A percentile compares a stretch with the other conserved stretches of the same genome.
Conservation (phyloP, 2,329 filamentous ascomycete genomes). For the Talaromyces sp. region DNA sequence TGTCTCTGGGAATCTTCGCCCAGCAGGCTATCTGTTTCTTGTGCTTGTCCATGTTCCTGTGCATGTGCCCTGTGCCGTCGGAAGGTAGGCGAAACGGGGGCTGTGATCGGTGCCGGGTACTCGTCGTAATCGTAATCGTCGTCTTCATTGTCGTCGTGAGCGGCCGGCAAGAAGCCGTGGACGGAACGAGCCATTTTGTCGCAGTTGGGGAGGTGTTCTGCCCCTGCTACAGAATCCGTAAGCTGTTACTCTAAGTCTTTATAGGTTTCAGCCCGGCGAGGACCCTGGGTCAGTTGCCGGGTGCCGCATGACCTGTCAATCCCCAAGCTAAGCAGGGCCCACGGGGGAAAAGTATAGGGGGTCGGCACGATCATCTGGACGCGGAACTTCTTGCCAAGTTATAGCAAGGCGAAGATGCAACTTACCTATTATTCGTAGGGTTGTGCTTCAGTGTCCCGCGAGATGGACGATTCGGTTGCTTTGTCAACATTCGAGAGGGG, state of each 20-base stretch:
- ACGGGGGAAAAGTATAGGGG: not conserved
- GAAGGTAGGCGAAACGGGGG: constrained; percentile 30
- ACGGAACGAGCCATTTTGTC: constrained; percentile 12
- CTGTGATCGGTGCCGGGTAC: constrained; percentile 16
- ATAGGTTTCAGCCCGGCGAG: not conserved
- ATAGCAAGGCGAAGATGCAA: not conserved
- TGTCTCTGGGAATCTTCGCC: constrained; percentile 17
- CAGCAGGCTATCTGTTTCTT: constrained; percentile 16
- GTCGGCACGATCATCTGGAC: not conserved
- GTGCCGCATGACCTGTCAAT: not conserved
- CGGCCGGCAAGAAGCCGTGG: not conserved
- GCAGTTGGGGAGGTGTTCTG: not conserved
- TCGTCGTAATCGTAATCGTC: constrained; percentile 6
- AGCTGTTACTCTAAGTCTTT: not conserved
- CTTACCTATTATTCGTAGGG: not conserved
- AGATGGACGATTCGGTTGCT: not conserved
- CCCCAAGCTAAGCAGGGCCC: not conserved
- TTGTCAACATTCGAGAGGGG: not conserved
- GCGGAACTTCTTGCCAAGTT: not conserved
- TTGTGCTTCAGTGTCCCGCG: not conserved
- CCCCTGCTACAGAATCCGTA: not conserved
- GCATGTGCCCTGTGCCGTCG: constrained; percentile 24
- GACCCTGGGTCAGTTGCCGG: not conserved
- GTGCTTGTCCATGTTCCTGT: constrained; percentile 22
- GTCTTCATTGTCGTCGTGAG: constrained; percentile 7